phyloP scores from a whole-genome alignment of 2,329 filamentous ascomycete species.

The Dothistroma septosporum region DNA sequence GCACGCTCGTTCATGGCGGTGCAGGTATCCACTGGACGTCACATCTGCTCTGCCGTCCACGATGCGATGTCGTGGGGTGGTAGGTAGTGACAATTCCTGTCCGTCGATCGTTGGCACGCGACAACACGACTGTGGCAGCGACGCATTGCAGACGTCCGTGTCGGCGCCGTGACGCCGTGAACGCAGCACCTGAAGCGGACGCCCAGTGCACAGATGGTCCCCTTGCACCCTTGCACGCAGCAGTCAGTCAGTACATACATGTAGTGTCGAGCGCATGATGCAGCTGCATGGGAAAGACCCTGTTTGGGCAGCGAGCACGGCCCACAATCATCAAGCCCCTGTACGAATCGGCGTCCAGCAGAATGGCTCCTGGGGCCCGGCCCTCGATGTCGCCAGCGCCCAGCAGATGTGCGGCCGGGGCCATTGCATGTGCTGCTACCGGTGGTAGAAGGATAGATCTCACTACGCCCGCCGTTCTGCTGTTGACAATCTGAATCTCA shows the following conservation, averaged over 20 bases:
- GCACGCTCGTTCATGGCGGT: background rate
- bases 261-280: background rate
- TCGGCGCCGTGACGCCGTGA: background rate
- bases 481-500: background rate
- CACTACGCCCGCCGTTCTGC: background rate
- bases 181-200: background rate
- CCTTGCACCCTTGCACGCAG: too few relatives aligned
- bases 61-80: background rate
- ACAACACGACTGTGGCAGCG: background rate
- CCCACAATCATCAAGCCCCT: background rate
- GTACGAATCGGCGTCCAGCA: conserved; percentile 1
- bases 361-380: conserved; percentile 1
- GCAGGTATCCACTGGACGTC: background rate
- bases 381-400: conserved; percentile 1
- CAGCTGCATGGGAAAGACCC: conserved; percentile 5
- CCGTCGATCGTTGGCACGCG: background rate
- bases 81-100: background rate
- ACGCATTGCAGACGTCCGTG: background rate
- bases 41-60: background rate
- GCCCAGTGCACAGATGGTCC: background rate
- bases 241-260: too few relatives aligned
- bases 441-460: conserved; percentile 1
- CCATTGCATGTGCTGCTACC: background rate
- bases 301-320: background rate
- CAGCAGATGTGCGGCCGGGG: background rate